Conservation (phyloP, 371 early-diverging fungal genomes). For the Rhizopus delemar region DNA sequence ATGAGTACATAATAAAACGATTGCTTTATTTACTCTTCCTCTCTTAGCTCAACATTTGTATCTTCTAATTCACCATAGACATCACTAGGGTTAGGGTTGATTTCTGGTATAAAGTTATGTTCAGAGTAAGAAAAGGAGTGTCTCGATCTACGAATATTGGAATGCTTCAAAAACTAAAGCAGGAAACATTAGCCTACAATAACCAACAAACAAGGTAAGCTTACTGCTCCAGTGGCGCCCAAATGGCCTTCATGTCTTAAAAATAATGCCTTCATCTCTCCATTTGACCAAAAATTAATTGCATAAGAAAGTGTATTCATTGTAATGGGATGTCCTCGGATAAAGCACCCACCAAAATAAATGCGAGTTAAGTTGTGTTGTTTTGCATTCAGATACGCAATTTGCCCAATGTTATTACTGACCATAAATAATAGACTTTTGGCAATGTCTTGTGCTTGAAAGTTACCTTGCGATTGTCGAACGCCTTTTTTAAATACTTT, state of each 20-base stretch:
- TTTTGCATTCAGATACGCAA: slow-evolving; percentile 94
- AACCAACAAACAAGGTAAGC: background rate
- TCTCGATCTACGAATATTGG: slow-evolving; percentile 39
- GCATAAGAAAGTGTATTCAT: slow-evolving; percentile 97
- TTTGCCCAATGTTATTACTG: slow-evolving; percentile 97
- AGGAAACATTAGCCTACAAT: slow-evolving; percentile 1
- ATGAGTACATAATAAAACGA: no score
- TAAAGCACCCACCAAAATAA: slow-evolving; percentile 97
- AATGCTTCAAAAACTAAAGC: slow-evolving; percentile 24
- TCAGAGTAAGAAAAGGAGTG: slow-evolving; percentile 71
- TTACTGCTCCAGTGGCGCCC: slow-evolving; percentile 90
- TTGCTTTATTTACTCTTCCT: slow-evolving; percentile 6
- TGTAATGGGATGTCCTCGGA: slow-evolving; percentile 93
- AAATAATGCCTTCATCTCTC: slow-evolving; percentile 92
- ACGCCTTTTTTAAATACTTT: slow-evolving; percentile 88
- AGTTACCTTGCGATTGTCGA: slow-evolving; percentile 57
- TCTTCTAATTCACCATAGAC: slow-evolving; percentile 24
- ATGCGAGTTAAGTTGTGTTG: slow-evolving; percentile 88
- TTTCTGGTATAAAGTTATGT: slow-evolving; percentile 47
- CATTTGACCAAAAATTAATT: slow-evolving; percentile 96
- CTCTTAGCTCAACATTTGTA: slow-evolving; percentile 22
- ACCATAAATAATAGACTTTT: slow-evolving; percentile 89
- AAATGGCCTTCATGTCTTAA: slow-evolving; percentile 96
- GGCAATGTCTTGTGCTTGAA: slow-evolving; percentile 81
- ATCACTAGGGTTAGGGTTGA: slow-evolving; percentile 16